Percentiles rank a stretch among this genome's conserved stretches.
Conservation (phyloP, 768 basidiomycete genomes). For the Mycena albidolilacea region DNA sequence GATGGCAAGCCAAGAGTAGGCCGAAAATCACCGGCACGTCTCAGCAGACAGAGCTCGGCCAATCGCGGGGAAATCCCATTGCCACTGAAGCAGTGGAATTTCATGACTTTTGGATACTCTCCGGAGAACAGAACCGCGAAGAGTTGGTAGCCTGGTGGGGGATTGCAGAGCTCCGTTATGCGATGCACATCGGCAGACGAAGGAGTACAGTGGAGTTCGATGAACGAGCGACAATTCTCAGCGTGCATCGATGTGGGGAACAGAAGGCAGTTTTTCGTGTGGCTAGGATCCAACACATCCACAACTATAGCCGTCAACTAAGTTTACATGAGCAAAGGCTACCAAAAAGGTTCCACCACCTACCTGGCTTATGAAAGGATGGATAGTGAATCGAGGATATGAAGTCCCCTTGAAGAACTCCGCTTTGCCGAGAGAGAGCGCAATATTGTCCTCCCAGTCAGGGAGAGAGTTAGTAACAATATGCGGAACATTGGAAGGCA, state of each 20-base stretch:
- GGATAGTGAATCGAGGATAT: slow-evolving; percentile 31
- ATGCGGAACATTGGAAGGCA: slow-evolving; percentile 35
- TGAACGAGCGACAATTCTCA: slow-evolving; percentile 26
- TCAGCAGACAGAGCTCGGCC: slow-evolving; percentile 60
- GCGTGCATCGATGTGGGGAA: slow-evolving; percentile 30
- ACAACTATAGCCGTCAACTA: slow-evolving; percentile 22
- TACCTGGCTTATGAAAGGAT: slow-evolving; percentile 23
- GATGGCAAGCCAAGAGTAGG: slow-evolving; percentile 57
- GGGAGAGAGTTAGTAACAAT: slow-evolving; percentile 25
- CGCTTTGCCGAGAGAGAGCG: slow-evolving; percentile 8
- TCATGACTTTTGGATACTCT: slow-evolving; percentile 1
- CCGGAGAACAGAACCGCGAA: slow-evolving; percentile 33
- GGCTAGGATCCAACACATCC: slow-evolving; percentile 1
- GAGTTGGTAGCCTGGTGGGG: slow-evolving; percentile 24
- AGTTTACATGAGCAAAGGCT: neutral
- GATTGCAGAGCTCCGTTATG: slow-evolving; percentile 20
- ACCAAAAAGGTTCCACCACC: neutral
- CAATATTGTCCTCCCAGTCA: slow-evolving; percentile 24
- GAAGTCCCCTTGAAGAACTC: slow-evolving; percentile 17
- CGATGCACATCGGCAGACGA: slow-evolving; percentile 29
- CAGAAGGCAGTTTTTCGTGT: slow-evolving; percentile 27
- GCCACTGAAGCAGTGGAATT: slow-evolving; percentile 68
- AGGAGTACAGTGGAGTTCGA: slow-evolving; percentile 16
- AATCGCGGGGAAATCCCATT: slow-evolving; percentile 63
- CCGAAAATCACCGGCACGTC: slow-evolving; percentile 58